Evolutionary conservation across 768 basidiomycete species (phyloP).

Genomic region (Termitomyces sp.): DNA sequence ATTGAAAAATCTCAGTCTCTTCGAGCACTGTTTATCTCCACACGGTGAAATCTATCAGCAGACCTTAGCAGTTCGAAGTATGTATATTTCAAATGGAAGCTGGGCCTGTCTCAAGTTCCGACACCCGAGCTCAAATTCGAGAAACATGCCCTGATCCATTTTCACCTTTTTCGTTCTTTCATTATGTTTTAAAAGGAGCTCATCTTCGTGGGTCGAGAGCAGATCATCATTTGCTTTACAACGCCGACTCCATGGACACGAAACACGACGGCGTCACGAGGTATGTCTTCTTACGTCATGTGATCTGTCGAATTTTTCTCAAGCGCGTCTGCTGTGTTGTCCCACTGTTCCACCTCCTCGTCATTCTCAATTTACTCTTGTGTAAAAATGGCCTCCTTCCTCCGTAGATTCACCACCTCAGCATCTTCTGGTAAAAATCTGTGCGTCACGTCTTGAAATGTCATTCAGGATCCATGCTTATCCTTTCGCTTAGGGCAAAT

Average conservation of each 20-base stretch:
- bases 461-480: constrained; percentile 1
- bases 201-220: too few relatives aligned
- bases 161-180: background rate
- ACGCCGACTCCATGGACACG: background rate
- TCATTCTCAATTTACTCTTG: background rate
- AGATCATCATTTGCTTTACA: background rate
- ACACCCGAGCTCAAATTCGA: background rate
- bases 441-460: constrained; percentile 23
- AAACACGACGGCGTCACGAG: constrained; percentile 2
- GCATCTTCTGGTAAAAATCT: constrained; percentile 34
- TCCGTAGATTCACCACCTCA: constrained; percentile 46
- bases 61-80: background rate
- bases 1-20: too few relatives aligned
- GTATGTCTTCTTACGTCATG: constrained; percentile 9
- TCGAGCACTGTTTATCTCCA: background rate
- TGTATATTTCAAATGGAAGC: background rate
- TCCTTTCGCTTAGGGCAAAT: constrained; percentile 23
- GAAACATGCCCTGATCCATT: background rate
- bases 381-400: constrained; percentile 39
- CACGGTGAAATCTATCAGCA: background rate
- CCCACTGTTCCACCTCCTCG: background rate
- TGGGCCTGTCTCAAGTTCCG: background rate
- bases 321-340: background rate
- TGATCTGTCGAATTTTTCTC: constrained; percentile 11
- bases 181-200: background rate